Conservation (phyloP, 768 basidiomycete genomes). For the Boletus reticuloceps region DNA sequence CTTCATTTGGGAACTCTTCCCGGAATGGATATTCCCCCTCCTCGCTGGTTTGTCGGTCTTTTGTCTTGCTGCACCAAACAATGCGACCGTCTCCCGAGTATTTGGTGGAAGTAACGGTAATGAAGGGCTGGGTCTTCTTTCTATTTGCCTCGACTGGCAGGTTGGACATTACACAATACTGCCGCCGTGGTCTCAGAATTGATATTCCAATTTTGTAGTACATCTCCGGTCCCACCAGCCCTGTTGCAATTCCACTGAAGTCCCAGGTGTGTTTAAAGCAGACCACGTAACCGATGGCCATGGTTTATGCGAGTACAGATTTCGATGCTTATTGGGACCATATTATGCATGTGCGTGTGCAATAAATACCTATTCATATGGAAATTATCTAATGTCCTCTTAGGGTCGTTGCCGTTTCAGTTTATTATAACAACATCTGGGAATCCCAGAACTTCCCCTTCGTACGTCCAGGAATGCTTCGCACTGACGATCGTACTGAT, state of each 20-base stretch:
- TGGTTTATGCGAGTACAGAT: constrained; percentile 23
- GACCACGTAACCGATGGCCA: neutral
- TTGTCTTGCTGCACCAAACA: constrained; percentile 56
- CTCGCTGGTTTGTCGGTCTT: constrained; percentile 60
- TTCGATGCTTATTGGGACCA: constrained; percentile 47
- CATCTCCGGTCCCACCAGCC: constrained; percentile 34
- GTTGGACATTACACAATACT: constrained; percentile 26
- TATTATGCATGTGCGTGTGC: constrained; percentile 47
- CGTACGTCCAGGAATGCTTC: constrained; percentile 23
- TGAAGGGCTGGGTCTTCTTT: constrained; percentile 59
- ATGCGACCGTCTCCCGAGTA: constrained; percentile 47
- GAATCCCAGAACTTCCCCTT: constrained; percentile 59
- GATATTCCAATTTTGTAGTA: constrained; percentile 13
- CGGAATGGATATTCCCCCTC: constrained; percentile 49
- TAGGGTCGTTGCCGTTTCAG: constrained; percentile 32
- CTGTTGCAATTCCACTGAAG: constrained; percentile 52
- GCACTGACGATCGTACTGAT: neutral
- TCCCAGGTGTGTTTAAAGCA: constrained; percentile 37
- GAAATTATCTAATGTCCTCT: neutral
- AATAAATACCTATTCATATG: neutral
- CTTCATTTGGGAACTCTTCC: constrained; percentile 28
- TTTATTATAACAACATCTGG: constrained; percentile 54
- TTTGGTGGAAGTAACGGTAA: constrained; percentile 65
- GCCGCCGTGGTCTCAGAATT: neutral
- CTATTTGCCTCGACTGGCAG: constrained; percentile 64